phyloP scores from a whole-genome alignment of 441 rosid genomes.

The Bocquillonia castaneifolia region DNA sequence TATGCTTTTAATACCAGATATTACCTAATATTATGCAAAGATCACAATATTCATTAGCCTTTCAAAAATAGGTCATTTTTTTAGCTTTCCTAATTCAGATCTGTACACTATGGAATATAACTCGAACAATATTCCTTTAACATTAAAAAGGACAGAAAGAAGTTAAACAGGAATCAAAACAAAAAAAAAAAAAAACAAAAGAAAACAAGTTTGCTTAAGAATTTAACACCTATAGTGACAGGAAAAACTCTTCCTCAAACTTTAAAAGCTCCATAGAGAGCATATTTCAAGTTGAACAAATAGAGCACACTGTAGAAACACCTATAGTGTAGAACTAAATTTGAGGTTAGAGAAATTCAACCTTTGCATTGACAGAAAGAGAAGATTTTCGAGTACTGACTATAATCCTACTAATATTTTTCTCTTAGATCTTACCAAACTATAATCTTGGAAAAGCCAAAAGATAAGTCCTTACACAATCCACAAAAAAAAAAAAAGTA shows the following conservation, averaged over 20 bases:
- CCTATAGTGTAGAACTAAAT: background rate
- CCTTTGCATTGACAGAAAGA: background rate
- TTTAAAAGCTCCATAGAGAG: background rate
- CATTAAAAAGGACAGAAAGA: no score
- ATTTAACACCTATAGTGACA: no score
- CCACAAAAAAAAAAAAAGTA: background rate
- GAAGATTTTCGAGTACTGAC: background rate
- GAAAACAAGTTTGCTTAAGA: background rate
- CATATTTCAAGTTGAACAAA: no score
- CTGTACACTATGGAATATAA: no score
- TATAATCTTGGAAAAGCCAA: background rate
- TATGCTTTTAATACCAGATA: no score
- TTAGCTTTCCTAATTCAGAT: no score
- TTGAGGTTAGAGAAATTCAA: background rate
- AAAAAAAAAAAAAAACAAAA: background rate
- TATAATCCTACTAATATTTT: background rate
- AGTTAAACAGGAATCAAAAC: background rate
- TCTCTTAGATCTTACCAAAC: background rate
- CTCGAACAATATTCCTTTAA: background rate
- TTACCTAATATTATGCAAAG: background rate
- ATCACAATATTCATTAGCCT: background rate
- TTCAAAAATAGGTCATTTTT: background rate
- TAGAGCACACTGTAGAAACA: no score
- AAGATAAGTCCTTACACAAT: background rate
- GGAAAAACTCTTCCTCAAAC: background rate